phyloP scores from a whole-genome alignment of 345 rosid genomes.

The Firmiana major region DNA sequence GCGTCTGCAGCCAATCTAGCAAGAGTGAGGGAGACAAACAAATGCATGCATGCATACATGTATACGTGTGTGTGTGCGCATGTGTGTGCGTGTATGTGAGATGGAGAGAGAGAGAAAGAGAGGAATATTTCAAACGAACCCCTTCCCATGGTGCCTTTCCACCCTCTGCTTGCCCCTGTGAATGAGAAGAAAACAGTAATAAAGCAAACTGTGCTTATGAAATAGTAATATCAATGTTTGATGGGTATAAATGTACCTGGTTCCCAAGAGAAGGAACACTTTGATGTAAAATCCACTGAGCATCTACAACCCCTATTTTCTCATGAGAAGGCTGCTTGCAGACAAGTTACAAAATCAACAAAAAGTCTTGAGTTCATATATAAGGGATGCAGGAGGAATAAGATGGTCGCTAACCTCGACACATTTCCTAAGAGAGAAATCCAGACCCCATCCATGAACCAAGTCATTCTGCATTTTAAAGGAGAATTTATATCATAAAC shows the following conservation, averaged over 20 bases:
- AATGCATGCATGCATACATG: not conserved
- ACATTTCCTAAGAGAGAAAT: constrained; percentile 65
- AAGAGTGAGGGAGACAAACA: not conserved
- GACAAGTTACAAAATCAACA: not conserved
- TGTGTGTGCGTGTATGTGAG: not conserved
- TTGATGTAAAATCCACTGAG: constrained; percentile 69
- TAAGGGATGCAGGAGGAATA: constrained; percentile 1
- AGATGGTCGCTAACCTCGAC: constrained; percentile 42
- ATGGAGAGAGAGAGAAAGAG: not conserved
- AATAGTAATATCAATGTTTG: not conserved
- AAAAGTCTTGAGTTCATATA: not conserved
- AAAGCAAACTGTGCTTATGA: not conserved
- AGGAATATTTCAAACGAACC: constrained; percentile 31
- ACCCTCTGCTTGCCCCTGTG: constrained; percentile 40
- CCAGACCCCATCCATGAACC: constrained; percentile 82
- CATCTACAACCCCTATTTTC: constrained; percentile 72
- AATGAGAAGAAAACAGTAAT: constrained; percentile 8
- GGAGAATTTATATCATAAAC: not conserved
- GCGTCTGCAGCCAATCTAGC: not conserved
- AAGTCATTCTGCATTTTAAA: constrained; percentile 55
- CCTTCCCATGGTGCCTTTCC: constrained; percentile 68
- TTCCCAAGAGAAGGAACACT: constrained; percentile 66
- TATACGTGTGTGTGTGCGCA: not conserved
- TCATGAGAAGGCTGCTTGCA: constrained; percentile 52
- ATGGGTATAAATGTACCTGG: constrained; percentile 44